These are phyloP conservation scores for Alternaria longipes DNA, from an alignment of 2,329 filamentous ascomycete genomes.

Conservation along the genomic window DNA sequence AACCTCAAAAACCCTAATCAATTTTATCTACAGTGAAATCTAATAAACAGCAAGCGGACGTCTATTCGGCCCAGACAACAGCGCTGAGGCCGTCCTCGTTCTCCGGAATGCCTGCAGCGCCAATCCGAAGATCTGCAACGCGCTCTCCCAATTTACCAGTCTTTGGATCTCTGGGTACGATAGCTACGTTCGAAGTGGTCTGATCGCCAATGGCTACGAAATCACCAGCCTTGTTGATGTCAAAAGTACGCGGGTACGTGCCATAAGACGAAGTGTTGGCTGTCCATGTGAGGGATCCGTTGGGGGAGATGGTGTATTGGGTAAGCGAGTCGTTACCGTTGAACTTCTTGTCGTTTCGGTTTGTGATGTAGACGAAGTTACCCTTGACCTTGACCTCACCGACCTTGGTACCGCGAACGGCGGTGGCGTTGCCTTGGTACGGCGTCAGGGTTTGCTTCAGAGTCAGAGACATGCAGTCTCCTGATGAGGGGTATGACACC, in stretches of 20 bases:
- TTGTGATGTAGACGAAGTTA: conserved; percentile 47
- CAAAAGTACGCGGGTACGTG: conserved; percentile 49
- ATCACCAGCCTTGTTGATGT: conserved; percentile 46
- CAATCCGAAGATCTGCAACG: conserved; percentile 40
- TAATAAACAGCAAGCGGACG: background rate
- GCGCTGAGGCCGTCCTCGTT: conserved; percentile 47
- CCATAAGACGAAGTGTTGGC: conserved; percentile 43
- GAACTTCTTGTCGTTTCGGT: conserved; percentile 51
- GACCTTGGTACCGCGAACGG: conserved; percentile 41
- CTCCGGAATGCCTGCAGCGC: conserved; percentile 36
- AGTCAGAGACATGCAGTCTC: conserved; percentile 43
- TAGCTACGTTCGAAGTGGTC: conserved; percentile 44
- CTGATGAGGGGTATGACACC: conserved; percentile 38
- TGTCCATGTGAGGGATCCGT: conserved; percentile 40
- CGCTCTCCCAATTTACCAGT: conserved; percentile 40
- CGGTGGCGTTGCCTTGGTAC: conserved; percentile 42
- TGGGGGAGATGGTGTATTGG: conserved; percentile 43
- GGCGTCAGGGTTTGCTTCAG: conserved; percentile 46
- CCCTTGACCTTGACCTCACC: conserved; percentile 46
- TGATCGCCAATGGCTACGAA: conserved; percentile 46
- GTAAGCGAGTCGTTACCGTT: conserved; percentile 46
- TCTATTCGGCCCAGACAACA: conserved; percentile 48
- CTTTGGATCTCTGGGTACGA: conserved; percentile 38
- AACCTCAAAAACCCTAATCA: background rate
- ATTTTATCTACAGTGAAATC: background rate